A percentile compares a stretch with the other conserved stretches of the same genome.
These are phyloP conservation scores for Rasamsonia emersonii DNA, from an alignment of 2,329 filamentous ascomycete species.

Conservation along the genomic window DNA sequence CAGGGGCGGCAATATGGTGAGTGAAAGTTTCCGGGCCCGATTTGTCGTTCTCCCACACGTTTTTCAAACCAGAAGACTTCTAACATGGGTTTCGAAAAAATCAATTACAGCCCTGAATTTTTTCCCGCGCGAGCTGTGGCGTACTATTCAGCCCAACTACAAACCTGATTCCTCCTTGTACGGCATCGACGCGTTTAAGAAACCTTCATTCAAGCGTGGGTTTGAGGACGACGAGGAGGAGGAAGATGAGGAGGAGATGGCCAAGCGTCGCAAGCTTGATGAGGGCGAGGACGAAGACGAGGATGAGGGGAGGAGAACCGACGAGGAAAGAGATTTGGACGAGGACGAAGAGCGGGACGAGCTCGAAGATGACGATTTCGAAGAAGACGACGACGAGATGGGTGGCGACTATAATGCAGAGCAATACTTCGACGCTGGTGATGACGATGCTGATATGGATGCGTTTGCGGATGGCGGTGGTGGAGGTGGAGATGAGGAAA, in stretches of 20 bases:
- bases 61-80: neutral
- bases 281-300: slow-evolving; percentile 26
- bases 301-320: slow-evolving; percentile 24
- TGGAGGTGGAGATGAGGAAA: slow-evolving; percentile 44
- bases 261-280: slow-evolving; percentile 24
- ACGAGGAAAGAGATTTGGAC: slow-evolving; percentile 35
- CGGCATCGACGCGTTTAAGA: slow-evolving; percentile 16
- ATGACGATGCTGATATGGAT: slow-evolving; percentile 46
- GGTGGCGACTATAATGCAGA: slow-evolving; percentile 57
- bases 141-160: slow-evolving; percentile 42
- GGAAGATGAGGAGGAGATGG: slow-evolving; percentile 19
- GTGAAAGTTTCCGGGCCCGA: slow-evolving; percentile 34
- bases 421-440: slow-evolving; percentile 55
- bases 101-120: slow-evolving; percentile 42
- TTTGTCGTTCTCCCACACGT: neutral
- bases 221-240: slow-evolving; percentile 41
- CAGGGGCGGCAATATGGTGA: slow-evolving; percentile 47
- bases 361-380: slow-evolving; percentile 51
- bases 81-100: slow-evolving; percentile 2
- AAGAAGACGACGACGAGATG: slow-evolving; percentile 51
- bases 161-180: slow-evolving; percentile 25
- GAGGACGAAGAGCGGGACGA: slow-evolving; percentile 44
- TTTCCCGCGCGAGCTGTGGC: slow-evolving; percentile 52
- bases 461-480: slow-evolving; percentile 48
- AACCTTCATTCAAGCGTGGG: slow-evolving; percentile 24